Evolutionary conservation across 805 yeast genomes (phyloP).

Genomic region (Nakazawaea wyomingensis): DNA sequence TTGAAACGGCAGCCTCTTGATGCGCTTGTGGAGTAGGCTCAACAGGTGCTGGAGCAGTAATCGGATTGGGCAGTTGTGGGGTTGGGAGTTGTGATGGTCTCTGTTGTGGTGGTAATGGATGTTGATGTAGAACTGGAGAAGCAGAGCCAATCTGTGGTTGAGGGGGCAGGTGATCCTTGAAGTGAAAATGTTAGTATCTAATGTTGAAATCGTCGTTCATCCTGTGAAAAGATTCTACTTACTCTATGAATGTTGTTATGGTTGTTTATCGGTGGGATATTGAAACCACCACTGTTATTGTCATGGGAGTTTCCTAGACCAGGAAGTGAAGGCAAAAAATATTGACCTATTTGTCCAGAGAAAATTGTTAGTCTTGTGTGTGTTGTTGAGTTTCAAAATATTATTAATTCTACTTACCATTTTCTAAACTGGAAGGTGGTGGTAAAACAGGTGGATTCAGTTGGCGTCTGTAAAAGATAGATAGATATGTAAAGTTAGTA

Average conservation of each 20-base stretch:
- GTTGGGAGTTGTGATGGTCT: constrained; percentile 21
- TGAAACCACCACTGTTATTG: constrained; percentile 41
- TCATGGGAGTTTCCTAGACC: constrained; percentile 39
- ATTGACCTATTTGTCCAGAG: constrained; percentile 18
- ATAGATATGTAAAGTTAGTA: no score
- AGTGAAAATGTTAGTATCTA: constrained; percentile 15
- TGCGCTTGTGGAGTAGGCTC: constrained; percentile 16
- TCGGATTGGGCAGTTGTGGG: constrained; percentile 15
- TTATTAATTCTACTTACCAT: constrained; percentile 32
- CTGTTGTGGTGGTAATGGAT: constrained; percentile 16
- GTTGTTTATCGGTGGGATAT: constrained; percentile 42
- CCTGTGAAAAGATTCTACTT: constrained; percentile 14
- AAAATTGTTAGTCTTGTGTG: not conserved
- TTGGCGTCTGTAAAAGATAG: constrained; percentile 38
- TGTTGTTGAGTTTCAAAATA: no score
- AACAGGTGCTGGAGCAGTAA: constrained; percentile 14
- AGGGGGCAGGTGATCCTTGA: constrained; percentile 23
- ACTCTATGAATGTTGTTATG: constrained; percentile 22
- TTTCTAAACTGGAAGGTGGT: constrained; percentile 47
- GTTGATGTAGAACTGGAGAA: constrained; percentile 16
- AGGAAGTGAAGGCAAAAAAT: constrained; percentile 48
- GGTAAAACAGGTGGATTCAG: constrained; percentile 48
- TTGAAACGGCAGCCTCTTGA: constrained; percentile 24
- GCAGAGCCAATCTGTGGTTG: constrained; percentile 23
- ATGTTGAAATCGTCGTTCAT: not conserved